Evolutionary conservation across 164 flowering plant species (phyloP).

Genomic region (Buxus sempervirens): DNA sequence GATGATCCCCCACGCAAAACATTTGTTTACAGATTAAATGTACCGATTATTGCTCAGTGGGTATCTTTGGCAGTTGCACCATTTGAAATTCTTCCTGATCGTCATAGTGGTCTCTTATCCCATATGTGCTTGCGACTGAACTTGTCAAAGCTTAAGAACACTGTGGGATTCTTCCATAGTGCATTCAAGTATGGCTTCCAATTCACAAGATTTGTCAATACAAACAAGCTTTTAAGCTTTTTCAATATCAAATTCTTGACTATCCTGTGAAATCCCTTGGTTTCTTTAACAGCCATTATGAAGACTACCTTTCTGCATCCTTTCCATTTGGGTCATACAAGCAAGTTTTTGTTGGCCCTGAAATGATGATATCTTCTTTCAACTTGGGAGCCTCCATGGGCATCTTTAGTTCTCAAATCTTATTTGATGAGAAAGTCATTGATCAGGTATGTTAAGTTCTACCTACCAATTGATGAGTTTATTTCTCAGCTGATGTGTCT

Average conservation of each 20-base stretch:
- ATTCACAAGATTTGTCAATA: not conserved
- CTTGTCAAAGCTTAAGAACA: slow-evolving; percentile 59
- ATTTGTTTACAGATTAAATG: slow-evolving; percentile 66
- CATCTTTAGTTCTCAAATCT: slow-evolving; percentile 74
- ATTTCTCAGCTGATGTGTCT: not conserved
- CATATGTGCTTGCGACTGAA: slow-evolving; percentile 69
- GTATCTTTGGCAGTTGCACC: slow-evolving; percentile 88
- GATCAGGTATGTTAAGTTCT: slow-evolving; percentile 69
- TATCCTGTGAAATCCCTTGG: not conserved
- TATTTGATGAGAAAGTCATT: slow-evolving; percentile 91
- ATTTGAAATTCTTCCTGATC: slow-evolving; percentile 76
- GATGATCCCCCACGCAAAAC: slow-evolving; percentile 89
- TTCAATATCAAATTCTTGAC: not conserved
- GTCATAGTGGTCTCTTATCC: slow-evolving; percentile 50
- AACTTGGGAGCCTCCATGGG: slow-evolving; percentile 80
- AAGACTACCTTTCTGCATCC: slow-evolving; percentile 68
- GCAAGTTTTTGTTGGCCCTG: slow-evolving; percentile 87
- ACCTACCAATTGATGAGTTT: not conserved
- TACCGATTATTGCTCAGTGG: slow-evolving; percentile 80
- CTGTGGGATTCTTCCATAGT: slow-evolving; percentile 73
- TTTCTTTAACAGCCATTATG: slow-evolving; percentile 64
- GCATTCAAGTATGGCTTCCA: slow-evolving; percentile 66
- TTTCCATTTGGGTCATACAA: slow-evolving; percentile 98
- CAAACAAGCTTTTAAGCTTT: too few relatives aligned
- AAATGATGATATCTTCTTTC: slow-evolving; percentile 68